phyloP scores from a whole-genome alignment of 129 eudicot species.

The Centaurea solstitialis region DNA sequence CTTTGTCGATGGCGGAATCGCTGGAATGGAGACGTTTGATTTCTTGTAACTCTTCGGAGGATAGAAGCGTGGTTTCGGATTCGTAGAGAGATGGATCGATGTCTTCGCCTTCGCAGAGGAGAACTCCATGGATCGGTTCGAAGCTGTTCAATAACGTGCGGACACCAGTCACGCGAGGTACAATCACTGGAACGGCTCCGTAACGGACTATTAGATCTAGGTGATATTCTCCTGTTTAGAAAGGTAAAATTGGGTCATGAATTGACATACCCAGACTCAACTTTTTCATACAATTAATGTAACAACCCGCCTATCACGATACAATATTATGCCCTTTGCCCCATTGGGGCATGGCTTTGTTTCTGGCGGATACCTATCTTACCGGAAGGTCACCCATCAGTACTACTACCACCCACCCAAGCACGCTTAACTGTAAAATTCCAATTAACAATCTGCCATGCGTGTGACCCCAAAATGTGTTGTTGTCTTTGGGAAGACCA shows the following conservation, averaged over 20 bases:
- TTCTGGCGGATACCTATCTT: no score
- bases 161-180: constrained; percentile 85
- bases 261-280: no score
- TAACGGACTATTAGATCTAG: constrained; percentile 86
- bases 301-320: no score
- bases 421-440: no score
- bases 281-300: no score
- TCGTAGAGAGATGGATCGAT: constrained; percentile 80
- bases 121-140: constrained; percentile 95
- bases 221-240: constrained; percentile 78
- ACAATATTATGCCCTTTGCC: no score
- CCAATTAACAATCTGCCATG: no score
- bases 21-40: constrained; percentile 59
- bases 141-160: constrained; percentile 77
- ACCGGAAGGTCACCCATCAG: no score
- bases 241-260: background rate
- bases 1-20: constrained; percentile 88
- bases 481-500: no score
- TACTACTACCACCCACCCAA: no score
- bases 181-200: constrained; percentile 94
- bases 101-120: constrained; percentile 96
- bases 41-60: constrained; percentile 70
- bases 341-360: no score
- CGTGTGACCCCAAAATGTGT: no score
- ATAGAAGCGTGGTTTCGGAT: constrained; percentile 41